Percentiles rank a stretch among this genome's conserved stretches.
Conservation (phyloP, 78 protist genomes). For the slime mould (Dictyostelium discoideum) region DNA sequence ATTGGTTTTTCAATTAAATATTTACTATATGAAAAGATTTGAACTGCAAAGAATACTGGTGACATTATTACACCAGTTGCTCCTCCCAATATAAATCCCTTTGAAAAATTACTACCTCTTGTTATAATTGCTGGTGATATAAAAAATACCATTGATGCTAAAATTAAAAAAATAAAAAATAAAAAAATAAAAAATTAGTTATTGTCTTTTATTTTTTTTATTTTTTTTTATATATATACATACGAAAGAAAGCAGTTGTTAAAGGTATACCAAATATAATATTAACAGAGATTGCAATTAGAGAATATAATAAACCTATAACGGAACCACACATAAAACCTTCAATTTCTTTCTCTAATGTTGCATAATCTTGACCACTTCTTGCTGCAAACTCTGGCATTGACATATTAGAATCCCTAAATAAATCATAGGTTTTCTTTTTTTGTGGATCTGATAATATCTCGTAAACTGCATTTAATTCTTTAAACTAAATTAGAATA, state of each 20-base stretch:
- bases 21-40: constrained; percentile 1
- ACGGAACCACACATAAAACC: constrained; percentile 31
- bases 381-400: constrained; percentile 35
- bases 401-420: constrained; percentile 31
- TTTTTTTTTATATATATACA: not conserved
- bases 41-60: constrained; percentile 4
- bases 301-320: constrained; percentile 29
- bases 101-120: constrained; percentile 5
- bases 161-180: no score
- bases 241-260: constrained; percentile 53
- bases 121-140: constrained; percentile 1
- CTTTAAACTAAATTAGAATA: constrained; percentile 49
- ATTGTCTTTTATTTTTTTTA: not conserved
- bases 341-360: constrained; percentile 9
- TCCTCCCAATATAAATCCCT: constrained; percentile 52
- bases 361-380: constrained; percentile 24
- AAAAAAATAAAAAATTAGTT: no score
- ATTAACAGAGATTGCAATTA: constrained; percentile 51
- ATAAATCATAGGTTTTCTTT: constrained; percentile 52
- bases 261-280: constrained; percentile 27
- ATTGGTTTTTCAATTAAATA: constrained; percentile 33
- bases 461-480: constrained; percentile 69
- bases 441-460: constrained; percentile 73
- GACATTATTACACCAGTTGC: constrained; percentile 24
- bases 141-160: constrained; percentile 44